Evolutionary conservation across 2,329 filamentous ascomycete genomes (phyloP).

Genomic region (Aspergillus pseudoglaucus): DNA sequence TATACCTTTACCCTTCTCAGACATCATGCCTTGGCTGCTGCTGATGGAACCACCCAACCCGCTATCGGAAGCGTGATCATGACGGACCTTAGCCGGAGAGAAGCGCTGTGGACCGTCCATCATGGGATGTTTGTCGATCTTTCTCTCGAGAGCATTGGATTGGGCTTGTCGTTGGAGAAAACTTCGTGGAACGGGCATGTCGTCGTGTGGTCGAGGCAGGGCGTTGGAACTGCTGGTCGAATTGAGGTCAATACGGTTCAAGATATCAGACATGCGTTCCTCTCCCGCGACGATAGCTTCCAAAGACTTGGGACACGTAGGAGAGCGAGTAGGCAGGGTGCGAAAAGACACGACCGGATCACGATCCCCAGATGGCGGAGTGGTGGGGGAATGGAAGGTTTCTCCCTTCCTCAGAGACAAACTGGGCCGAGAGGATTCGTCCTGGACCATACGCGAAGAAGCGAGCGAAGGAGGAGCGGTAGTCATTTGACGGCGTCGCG

Average conservation of each 20-base stretch:
- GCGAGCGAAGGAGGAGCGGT: slow-evolving; percentile 20
- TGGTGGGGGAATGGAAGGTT: slow-evolving; percentile 50
- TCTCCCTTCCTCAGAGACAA: slow-evolving; percentile 63
- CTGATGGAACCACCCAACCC: slow-evolving; percentile 77
- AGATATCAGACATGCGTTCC: slow-evolving; percentile 61
- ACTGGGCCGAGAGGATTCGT: slow-evolving; percentile 29
- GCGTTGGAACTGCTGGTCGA: slow-evolving; percentile 40
- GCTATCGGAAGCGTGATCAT: slow-evolving; percentile 75
- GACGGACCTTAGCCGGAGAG: slow-evolving; percentile 41
- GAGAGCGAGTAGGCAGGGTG: slow-evolving; percentile 57
- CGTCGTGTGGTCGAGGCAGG: slow-evolving; percentile 48
- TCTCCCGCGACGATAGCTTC: slow-evolving; percentile 65
- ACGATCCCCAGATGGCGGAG: slow-evolving; percentile 33
- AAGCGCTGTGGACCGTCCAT: slow-evolving; percentile 30
- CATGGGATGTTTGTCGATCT: slow-evolving; percentile 19
- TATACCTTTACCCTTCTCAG: slow-evolving; percentile 44
- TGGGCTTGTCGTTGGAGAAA: slow-evolving; percentile 53
- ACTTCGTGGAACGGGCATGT: slow-evolving; percentile 54
- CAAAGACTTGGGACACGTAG: slow-evolving; percentile 50
- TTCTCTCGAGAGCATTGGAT: slow-evolving; percentile 32
- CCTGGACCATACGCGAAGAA: slow-evolving; percentile 12
- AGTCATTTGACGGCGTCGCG: slow-evolving; percentile 31
- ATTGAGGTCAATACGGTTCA: slow-evolving; percentile 59
- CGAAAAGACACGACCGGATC: slow-evolving; percentile 40
- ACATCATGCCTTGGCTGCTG: slow-evolving; percentile 45